Evolutionary conservation across 2,329 filamentous ascomycete genomes (phyloP), one percentile per base, ranked within the genome.

Genomic region (Clarireedia paspali): DNA sequence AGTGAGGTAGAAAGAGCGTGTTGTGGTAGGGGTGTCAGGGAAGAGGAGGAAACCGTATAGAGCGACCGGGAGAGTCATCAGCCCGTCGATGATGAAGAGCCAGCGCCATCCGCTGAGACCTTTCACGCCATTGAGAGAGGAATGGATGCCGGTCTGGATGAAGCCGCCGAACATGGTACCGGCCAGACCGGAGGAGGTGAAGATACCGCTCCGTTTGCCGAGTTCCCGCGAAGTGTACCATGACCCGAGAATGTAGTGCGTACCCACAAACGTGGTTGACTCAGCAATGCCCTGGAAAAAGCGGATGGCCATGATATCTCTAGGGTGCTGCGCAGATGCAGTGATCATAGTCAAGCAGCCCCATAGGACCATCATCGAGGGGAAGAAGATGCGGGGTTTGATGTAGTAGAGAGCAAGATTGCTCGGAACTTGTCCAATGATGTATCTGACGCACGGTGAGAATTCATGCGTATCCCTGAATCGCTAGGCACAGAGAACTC

Each of bases 381-480:
- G 83, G 63, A 84, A 84, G 72, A 81, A 87, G 59, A 80, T 73
- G n/a, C 82, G 75, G 2, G 83, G 84, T 50, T 77, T 77, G 58
- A 87, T 66, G 61, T 84, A 83, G 66, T 85, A 80, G 2, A 88
- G 73, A 2, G 81, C 81, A 7, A 85, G 67, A 62, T 84, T 84
- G 52, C 77, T 79, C 0, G 82, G 82, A 15, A 85, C 71, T 65
- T 87, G 82, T 1, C 83, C 82, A 4, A 85, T 67, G 0, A 74
- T 76, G 75, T 53, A 74, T 70, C 24, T 66, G n/a, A n/a, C 4
- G 24, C 26, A 10, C 39, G 9, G 15, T 17, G 20, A 15, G 10
- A 30, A 30, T 20, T 20, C 20, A 20, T 47, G 44, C 12, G 15
- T 10, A 14, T 6, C 14, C 10, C 42, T 20, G 20, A 20, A 45